Conservation (phyloP, 192 early-diverging fungal species). For the Linnemannia hyalina region DNA sequence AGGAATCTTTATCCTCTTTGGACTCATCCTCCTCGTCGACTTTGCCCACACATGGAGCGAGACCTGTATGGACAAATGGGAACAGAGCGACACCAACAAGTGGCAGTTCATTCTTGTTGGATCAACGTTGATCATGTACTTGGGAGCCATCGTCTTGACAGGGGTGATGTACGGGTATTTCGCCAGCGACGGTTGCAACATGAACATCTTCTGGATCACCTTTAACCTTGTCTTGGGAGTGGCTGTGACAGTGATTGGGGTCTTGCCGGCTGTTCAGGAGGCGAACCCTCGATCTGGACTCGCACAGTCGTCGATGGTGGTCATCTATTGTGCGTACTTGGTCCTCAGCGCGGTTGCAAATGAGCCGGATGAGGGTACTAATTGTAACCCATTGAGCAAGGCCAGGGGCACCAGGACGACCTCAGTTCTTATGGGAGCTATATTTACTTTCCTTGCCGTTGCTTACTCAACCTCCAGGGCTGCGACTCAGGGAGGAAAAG, state of each 20-base stretch:
- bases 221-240: constrained; percentile 85
- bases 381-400: constrained; percentile 86
- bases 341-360: constrained; percentile 86
- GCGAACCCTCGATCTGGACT: constrained; percentile 91
- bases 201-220: constrained; percentile 95
- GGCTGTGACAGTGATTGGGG: constrained; percentile 70
- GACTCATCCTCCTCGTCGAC: constrained; percentile 94
- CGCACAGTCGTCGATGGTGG: constrained; percentile 93
- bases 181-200: constrained; percentile 74
- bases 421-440: constrained; percentile 81
- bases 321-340: constrained; percentile 91
- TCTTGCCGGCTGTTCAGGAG: constrained; percentile 87
- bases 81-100: constrained; percentile 75
- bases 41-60: constrained; percentile 93
- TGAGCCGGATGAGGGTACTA: constrained; percentile 70
- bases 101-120: constrained; percentile 86
- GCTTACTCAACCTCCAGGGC: constrained; percentile 92
- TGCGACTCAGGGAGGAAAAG: constrained; percentile 80
- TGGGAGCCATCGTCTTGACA: constrained; percentile 76
- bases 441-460: constrained; percentile 93
- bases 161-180: constrained; percentile 88
- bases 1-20: constrained; percentile 89
- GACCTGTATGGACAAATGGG: constrained; percentile 83
- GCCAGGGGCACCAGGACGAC: constrained; percentile 81
- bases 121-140: constrained; percentile 76